These are phyloP conservation scores for Mercurialis annua DNA, from an alignment of 345 rosid genomes.

Conservation along the genomic window DNA sequence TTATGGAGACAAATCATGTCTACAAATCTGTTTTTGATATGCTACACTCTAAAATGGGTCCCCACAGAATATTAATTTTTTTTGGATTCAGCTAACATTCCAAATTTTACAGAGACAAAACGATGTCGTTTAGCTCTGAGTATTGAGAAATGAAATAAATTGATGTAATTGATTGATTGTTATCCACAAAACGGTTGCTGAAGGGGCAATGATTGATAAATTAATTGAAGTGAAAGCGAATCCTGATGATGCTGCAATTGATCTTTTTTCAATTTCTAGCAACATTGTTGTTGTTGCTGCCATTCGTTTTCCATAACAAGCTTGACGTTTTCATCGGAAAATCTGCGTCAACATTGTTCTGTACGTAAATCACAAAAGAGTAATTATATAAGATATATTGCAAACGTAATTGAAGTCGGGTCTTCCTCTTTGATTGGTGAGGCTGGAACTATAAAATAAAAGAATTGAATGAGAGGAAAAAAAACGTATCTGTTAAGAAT, in stretches of 20 bases:
- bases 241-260: constrained; percentile 45
- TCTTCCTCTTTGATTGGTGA: no score
- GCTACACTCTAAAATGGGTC: not conserved
- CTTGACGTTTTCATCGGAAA: constrained; percentile 20
- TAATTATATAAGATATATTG: no score
- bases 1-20: not conserved
- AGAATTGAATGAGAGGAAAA: no score
- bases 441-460: no score
- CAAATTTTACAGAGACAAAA: not conserved
- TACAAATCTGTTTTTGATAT: constrained; percentile 1
- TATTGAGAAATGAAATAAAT: not conserved
- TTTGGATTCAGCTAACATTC: constrained; percentile 5
- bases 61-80: not conserved
- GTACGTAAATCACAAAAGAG: no score
- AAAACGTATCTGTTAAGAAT: no score
- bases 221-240: constrained; percentile 32
- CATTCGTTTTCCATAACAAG: constrained; percentile 36
- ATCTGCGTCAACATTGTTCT: no score
- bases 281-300: constrained; percentile 19
- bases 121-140: not conserved
- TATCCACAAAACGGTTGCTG: constrained; percentile 17
- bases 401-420: no score
- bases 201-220: constrained; percentile 15
- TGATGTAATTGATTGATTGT: constrained; percentile 1
- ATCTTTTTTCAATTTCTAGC: constrained; percentile 19